A percentile compares a stretch with the other conserved stretches of the same genome.
phyloP scores from a whole-genome alignment of 768 basidiomycete species.

The Kwoniella sp. region DNA sequence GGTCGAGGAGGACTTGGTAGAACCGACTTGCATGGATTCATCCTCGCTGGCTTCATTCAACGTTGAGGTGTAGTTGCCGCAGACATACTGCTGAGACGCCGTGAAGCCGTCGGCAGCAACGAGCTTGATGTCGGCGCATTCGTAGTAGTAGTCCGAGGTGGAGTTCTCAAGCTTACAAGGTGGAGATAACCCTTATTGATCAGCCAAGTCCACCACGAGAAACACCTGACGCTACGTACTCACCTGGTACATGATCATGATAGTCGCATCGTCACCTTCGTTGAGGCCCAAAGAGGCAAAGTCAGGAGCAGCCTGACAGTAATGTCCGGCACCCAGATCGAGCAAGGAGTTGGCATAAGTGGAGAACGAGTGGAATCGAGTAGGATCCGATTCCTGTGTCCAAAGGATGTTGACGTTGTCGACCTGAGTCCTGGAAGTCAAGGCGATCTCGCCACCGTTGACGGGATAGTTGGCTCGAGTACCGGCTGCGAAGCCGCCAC shows the following conservation, averaged over 20 bases:
- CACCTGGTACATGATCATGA: slow-evolving; percentile 35
- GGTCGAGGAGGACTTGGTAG: neutral
- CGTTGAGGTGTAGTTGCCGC: slow-evolving; percentile 35
- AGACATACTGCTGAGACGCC: slow-evolving; percentile 28
- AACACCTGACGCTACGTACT: neutral
- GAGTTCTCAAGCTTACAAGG: slow-evolving; percentile 17
- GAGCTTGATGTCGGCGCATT: slow-evolving; percentile 44
- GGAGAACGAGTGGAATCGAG: slow-evolving; percentile 32
- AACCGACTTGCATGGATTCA: slow-evolving; percentile 20
- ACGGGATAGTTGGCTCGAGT: slow-evolving; percentile 23
- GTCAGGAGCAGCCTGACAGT: slow-evolving; percentile 40
- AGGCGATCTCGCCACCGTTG: slow-evolving; percentile 35
- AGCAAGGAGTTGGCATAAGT: slow-evolving; percentile 29
- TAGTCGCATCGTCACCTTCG: slow-evolving; percentile 32
- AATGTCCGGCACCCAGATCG: slow-evolving; percentile 30
- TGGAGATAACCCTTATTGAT: too few relatives aligned
- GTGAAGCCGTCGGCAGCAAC: slow-evolving; percentile 23
- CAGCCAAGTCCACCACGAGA: neutral
- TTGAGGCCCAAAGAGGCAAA: slow-evolving; percentile 29
- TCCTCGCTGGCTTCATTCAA: slow-evolving; percentile 25
- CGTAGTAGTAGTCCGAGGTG: slow-evolving; percentile 26
- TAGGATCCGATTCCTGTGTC: slow-evolving; percentile 26
- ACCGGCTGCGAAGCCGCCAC: slow-evolving; percentile 26
- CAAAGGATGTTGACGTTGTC: slow-evolving; percentile 34
- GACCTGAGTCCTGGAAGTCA: slow-evolving; percentile 26